Evolutionary conservation across 1,139 yeast genomes (phyloP).

Genomic region (Diutina sp.): DNA sequence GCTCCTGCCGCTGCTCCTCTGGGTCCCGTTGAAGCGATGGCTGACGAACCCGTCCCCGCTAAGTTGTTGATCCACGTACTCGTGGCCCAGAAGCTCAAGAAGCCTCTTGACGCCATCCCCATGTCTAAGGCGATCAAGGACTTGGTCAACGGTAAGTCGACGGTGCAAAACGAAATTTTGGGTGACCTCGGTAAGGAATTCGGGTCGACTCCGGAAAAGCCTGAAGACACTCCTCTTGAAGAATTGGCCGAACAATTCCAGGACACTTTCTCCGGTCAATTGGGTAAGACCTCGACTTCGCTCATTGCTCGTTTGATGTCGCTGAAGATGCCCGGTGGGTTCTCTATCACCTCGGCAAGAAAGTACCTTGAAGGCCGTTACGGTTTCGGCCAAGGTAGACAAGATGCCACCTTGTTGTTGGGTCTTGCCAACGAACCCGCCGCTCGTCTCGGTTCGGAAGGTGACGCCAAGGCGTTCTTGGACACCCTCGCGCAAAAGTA

Average conservation of each 20-base stretch:
- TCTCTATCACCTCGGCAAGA: constrained; percentile 82
- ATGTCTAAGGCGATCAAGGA: constrained; percentile 91
- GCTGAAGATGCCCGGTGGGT: constrained; percentile 99
- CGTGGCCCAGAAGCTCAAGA: constrained; percentile 93
- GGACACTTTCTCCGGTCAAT: constrained; percentile 73
- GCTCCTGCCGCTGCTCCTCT: constrained; percentile 37
- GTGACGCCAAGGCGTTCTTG: constrained; percentile 81
- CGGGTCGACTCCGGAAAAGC: constrained; percentile 96
- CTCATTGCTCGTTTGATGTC: constrained; percentile 85
- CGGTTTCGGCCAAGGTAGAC: constrained; percentile 91
- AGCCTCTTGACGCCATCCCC: constrained; percentile 75
- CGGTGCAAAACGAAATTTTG: constrained; percentile 93
- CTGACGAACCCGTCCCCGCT: constrained; percentile 88
- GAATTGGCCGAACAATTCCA: constrained; percentile 95
- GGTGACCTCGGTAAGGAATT: constrained; percentile 98
- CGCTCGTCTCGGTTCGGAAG: constrained; percentile 71
- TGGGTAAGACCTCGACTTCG: constrained; percentile 89
- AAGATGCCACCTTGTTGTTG: constrained; percentile 72
- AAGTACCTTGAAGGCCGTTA: constrained; percentile 80
- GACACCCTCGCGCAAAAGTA: constrained; percentile 76
- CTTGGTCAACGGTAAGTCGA: constrained; percentile 95
- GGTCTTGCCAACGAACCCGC: constrained; percentile 90
- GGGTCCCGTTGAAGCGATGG: constrained; percentile 70
- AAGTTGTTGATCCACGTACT: constrained; percentile 70
- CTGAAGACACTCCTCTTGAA: constrained; percentile 92